Conservation (phyloP, 441 rosid species). For the Populus hybrid region DNA sequence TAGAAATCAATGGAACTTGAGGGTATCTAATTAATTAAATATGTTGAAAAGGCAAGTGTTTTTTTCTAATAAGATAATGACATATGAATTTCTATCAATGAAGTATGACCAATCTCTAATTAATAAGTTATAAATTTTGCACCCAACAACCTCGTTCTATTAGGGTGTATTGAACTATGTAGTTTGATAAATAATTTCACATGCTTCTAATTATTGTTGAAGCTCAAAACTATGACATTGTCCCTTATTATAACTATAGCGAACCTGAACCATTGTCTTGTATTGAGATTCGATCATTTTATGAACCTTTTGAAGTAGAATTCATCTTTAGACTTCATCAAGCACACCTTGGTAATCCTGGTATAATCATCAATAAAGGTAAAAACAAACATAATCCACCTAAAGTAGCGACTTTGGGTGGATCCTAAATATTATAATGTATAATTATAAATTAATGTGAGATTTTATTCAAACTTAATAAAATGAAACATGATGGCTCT, state of each 20-base stretch:
- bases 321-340: constrained; percentile 12
- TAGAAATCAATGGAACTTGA: background rate
- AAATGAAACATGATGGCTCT: background rate
- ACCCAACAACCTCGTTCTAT: background rate
- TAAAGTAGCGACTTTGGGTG: background rate
- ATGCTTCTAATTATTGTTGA: background rate
- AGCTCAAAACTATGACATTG: background rate
- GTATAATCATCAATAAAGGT: constrained; percentile 13
- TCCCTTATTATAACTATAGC: background rate
- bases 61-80: background rate
- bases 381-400: constrained; percentile 3
- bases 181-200: background rate
- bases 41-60: background rate
- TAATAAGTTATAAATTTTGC: background rate
- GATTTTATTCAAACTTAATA: background rate
- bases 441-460: background rate
- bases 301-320: background rate
- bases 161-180: background rate
- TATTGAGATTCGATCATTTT: background rate
- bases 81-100: background rate
- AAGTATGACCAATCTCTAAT: background rate
- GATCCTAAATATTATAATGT: background rate
- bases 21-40: background rate
- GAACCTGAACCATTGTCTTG: background rate
- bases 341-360: background rate